Base-by-base conservation (phyloP, 306 rosid species). In the Prunus mira region DNA sequence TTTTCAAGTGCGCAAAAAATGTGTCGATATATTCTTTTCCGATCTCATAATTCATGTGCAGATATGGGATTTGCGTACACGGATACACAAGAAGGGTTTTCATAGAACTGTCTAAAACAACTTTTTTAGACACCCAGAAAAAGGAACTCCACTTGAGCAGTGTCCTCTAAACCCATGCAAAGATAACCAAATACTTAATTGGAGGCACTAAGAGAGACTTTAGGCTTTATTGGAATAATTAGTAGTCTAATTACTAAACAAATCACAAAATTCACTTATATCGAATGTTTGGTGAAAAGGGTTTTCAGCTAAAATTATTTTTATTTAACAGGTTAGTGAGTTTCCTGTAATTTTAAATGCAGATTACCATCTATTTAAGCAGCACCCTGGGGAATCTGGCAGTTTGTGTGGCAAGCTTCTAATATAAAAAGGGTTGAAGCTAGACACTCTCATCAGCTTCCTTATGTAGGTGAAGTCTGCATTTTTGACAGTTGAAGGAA, bases 61-160 rank as follows among this genome's bases (percentile, higher is more conserved):
- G 76, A 56, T 72, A 38, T 65, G 52, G 30, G 50, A 30, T 72
- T 71, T 72, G 76, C 54, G 76, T 41, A 43, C 56, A 57, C 76
- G 76, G 47, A 50, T 73, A 55, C 19, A 14, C 58, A 58, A 72
- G 54, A 17, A 41, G 3, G 30, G 43, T 3, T 41, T 50, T 57
- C 55, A 15, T 22, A 12, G 24, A 72, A 38, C 27, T 17, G 11
- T 58, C 41, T 24, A 22, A 57, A 58, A 57, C 57, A 43, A 9
- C 56, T 58, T 57, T 72, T 27, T 24, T 27, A 20, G 76, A 72
- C 38, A 56, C 34, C 52, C 3, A 24, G 32, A 73, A 43, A 41
- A 73, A 62, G 41, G 43, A 62, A 15, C 43, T 62, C 67, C 67
- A 28, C 67, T 62, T 4, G 41, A 27, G 15, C n/a, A 14, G 12